Evolutionary conservation across 805 yeast genomes (phyloP), one percentile per base, ranked within the genome.

Genomic region (Cyberlindnera amylophila): DNA sequence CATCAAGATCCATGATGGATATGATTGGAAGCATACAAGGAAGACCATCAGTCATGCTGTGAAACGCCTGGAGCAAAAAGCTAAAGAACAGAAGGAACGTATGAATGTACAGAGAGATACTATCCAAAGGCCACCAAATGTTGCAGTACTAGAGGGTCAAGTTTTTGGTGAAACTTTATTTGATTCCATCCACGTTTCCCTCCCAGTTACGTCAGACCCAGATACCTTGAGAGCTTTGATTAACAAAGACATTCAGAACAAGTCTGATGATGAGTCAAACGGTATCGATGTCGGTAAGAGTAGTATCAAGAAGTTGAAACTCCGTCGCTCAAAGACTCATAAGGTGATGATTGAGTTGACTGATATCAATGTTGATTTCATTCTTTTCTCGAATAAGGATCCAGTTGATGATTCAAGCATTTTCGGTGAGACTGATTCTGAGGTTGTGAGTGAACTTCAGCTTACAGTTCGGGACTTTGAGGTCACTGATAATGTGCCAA

Each of bases 11-110:
- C 81, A 75, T 59, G 99, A 93, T 65, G 99, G 99, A 0, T 93
- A 82, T 57, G 98, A 93, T 54, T 89, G 97, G 95, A 75, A 74
- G 42, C 76, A 77, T 33, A 88, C 98, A 0, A 72, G 95, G 44
- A 70, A 69, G 18, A 70, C 81, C 0, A 81, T 93, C 23, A 66
- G 70, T 10, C 74, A 72, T n/a, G 84, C 86, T 0, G 81, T 90
- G 0, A 74, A 74, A 41, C 64, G 75, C 10, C 75, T 87, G 7
- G 88, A 82, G 50, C 66, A 62, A 6, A 70, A 66, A 32, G 81
- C 74, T 3, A 51, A 33, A 54, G 55, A 52, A 27, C 46, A 48
- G 24, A 50, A 41, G 26, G 45, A 37, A 37, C 14, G 27, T 28
- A 32, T 35, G 28, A 46, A 45, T 11, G 32, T 29, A 3, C 44